Conservation (phyloP, 495 filamentous ascomycete genomes). For the Melanomma pulvis-pyrius region DNA sequence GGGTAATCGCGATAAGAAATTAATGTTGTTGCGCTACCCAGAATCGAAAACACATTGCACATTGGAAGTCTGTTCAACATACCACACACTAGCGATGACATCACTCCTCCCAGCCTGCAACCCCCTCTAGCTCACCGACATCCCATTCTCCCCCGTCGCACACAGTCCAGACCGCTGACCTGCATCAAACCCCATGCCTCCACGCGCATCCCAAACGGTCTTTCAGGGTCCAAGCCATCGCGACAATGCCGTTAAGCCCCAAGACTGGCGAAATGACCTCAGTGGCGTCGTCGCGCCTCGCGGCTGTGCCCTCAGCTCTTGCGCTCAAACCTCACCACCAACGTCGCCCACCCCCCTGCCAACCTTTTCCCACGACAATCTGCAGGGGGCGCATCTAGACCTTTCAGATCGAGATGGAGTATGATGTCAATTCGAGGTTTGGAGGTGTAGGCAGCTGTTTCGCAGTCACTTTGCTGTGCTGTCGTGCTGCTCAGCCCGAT, state of each 20-base stretch:
- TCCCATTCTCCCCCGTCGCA: not conserved
- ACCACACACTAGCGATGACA: slow-evolving; percentile 18
- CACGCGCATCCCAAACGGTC: not conserved
- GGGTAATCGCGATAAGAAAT: no score
- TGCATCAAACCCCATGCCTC: not conserved
- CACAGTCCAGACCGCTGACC: slow-evolving; percentile 12
- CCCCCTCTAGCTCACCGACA: not conserved
- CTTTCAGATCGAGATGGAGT: not conserved
- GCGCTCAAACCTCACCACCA: not conserved
- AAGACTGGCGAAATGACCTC: slow-evolving; percentile 8
- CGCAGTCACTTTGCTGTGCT: not conserved
- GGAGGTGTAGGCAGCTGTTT: slow-evolving; percentile 14
- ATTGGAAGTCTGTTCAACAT: no score
- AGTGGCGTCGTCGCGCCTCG: slow-evolving; percentile 9
- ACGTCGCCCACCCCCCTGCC: not conserved
- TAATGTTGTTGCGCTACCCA: not conserved
- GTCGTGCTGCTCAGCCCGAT: not conserved
- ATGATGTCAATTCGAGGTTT: slow-evolving; percentile 6
- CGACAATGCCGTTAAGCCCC: slow-evolving; percentile 6
- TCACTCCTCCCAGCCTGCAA: not conserved
- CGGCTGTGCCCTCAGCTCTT: slow-evolving; percentile 5
- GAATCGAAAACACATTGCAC: not conserved
- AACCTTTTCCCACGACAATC: not conserved
- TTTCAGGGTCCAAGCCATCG: not conserved
- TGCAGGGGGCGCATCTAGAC: not conserved